A percentile compares a stretch with the other conserved stretches of the same genome.
Evolutionary conservation across 2,329 filamentous ascomycete species (phyloP).

Genomic region (Amphichorda felina): DNA sequence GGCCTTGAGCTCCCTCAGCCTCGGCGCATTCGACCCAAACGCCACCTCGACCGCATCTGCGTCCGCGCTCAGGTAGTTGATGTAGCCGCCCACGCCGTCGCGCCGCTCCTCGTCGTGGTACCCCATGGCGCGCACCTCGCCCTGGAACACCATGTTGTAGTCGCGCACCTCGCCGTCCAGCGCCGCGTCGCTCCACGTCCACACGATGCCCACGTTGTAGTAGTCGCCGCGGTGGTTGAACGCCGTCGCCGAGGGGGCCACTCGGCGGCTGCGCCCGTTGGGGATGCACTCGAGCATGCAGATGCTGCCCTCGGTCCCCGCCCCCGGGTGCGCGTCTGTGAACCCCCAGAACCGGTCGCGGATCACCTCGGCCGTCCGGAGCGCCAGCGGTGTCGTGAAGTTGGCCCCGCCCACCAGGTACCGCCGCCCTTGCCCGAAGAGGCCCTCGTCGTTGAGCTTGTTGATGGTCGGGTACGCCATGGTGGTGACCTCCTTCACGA

Average conservation of each 20-base stretch:
- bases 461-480: conserved; percentile 28
- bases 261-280: conserved; percentile 21
- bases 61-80: conserved; percentile 15
- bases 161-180: conserved; percentile 22
- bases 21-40: conserved; percentile 16
- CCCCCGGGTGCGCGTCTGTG: conserved; percentile 7
- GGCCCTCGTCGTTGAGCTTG: conserved; percentile 18
- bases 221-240: conserved; percentile 31
- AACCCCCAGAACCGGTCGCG: conserved; percentile 16
- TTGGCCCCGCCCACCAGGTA: conserved; percentile 26
- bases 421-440: conserved; percentile 18
- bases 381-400: conserved; percentile 25
- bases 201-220: conserved; percentile 27
- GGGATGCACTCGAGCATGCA: conserved; percentile 29
- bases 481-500: conserved; percentile 19
- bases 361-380: conserved; percentile 16
- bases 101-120: conserved; percentile 10
- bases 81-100: conserved; percentile 13
- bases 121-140: conserved; percentile 11
- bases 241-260: conserved; percentile 22
- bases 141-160: conserved; percentile 22
- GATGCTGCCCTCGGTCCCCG: conserved; percentile 14
- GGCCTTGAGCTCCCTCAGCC: conserved; percentile 18
- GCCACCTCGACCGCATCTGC: conserved; percentile 11
- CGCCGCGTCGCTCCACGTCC: conserved; percentile 25